These are phyloP conservation scores for Cyclotella sp. DNA, from an alignment of 108 stramenopile species.

Conservation along the genomic window DNA sequence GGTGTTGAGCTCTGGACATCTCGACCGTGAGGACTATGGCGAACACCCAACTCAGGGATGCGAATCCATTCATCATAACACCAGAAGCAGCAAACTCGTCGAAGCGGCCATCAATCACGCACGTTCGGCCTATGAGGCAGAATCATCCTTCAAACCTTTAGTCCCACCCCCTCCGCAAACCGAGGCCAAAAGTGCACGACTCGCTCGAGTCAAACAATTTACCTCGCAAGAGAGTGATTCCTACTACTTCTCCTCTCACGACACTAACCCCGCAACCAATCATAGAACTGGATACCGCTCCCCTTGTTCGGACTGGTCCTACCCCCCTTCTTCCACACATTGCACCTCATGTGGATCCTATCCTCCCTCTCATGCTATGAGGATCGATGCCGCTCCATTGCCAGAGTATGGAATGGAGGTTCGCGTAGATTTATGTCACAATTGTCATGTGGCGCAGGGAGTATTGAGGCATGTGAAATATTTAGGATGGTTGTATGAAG, in stretches of 20 bases:
- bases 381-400: slow-evolving; percentile 63
- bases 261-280: background rate
- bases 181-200: slow-evolving; percentile 27
- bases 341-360: slow-evolving; percentile 45
- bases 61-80: background rate
- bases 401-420: slow-evolving; percentile 81
- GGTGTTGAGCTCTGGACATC: slow-evolving; percentile 27
- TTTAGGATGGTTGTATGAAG: slow-evolving; percentile 61
- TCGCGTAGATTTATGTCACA: slow-evolving; percentile 64
- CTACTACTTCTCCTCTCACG: background rate
- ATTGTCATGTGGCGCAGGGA: slow-evolving; percentile 75
- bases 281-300: slow-evolving; percentile 49
- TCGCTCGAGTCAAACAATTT: slow-evolving; percentile 17
- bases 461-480: slow-evolving; percentile 68
- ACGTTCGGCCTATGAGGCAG: slow-evolving; percentile 21
- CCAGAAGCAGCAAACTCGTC: slow-evolving; percentile 30
- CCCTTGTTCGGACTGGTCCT: slow-evolving; percentile 40
- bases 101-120: slow-evolving; percentile 35
- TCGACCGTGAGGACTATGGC: background rate
- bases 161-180: slow-evolving; percentile 46
- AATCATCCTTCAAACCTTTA: slow-evolving; percentile 23
- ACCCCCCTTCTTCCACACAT: slow-evolving; percentile 43
- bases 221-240: slow-evolving; percentile 10
- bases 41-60: background rate
- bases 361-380: slow-evolving; percentile 54